phyloP scores from a whole-genome alignment of 163 green algal species.

The Volvox carteri region DNA sequence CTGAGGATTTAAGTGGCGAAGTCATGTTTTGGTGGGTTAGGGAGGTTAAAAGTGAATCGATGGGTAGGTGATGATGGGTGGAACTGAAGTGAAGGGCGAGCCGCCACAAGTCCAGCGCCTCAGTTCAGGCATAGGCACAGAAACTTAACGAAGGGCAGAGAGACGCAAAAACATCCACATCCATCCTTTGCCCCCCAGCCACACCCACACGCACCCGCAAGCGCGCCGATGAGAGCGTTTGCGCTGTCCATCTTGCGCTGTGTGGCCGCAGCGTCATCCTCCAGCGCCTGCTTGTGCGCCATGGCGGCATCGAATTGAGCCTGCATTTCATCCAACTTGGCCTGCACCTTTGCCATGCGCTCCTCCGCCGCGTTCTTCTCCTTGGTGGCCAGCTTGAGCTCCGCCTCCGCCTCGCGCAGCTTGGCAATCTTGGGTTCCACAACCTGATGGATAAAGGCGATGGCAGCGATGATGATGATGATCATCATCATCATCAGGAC shows the following conservation, averaged over 20 bases:
- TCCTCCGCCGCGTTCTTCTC: conserved; percentile 93
- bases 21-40: neutral
- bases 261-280: conserved; percentile 88
- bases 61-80: neutral
- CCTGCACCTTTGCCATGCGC: conserved; percentile 92
- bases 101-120: too few relatives aligned
- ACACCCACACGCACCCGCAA: conserved; percentile 73
- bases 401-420: conserved; percentile 88
- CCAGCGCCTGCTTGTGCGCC: conserved; percentile 92
- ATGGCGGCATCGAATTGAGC: conserved; percentile 93
- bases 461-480: too few relatives aligned
- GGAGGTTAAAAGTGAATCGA: too few relatives aligned
- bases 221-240: conserved; percentile 90
- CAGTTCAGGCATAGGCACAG: too few relatives aligned
- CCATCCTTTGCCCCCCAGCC: neutral
- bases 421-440: conserved; percentile 96
- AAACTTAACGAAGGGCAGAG: too few relatives aligned
- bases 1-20: conserved; percentile 16
- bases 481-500: too few relatives aligned
- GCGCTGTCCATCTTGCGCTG: conserved; percentile 94
- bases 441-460: too few relatives aligned
- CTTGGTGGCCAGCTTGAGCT: conserved; percentile 88
- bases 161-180: neutral
- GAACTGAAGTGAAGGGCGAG: too few relatives aligned
- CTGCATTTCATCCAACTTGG: conserved; percentile 94